A percentile compares a stretch with the other conserved stretches of the same genome.
Conservation (phyloP, 768 basidiomycete genomes). For the Mycena leptocephala region DNA sequence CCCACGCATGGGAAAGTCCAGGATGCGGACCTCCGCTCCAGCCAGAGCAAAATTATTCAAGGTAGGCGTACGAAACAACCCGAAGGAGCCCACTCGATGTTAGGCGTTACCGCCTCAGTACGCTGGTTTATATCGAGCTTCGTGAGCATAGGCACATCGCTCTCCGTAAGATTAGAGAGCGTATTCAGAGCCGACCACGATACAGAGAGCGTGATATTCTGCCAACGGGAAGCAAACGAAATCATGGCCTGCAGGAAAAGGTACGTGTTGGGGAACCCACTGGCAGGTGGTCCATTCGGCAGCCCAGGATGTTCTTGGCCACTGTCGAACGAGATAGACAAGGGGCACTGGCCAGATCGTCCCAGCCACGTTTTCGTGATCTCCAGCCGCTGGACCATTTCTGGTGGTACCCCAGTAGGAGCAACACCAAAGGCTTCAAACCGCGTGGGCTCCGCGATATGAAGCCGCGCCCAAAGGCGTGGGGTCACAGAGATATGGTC, state of each 20-base stretch:
- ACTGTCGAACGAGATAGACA: neutral
- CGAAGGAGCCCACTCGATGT: neutral
- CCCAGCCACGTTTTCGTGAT: neutral
- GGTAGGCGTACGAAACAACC: neutral
- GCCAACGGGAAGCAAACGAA: conserved; percentile 10
- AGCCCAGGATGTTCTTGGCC: neutral
- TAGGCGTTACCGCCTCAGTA: neutral
- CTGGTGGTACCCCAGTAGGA: neutral
- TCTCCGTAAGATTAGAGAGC: neutral
- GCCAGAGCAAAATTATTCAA: neutral
- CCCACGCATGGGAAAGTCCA: neutral
- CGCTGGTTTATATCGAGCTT: neutral
- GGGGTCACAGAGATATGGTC: conserved; percentile 41
- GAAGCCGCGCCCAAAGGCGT: conserved; percentile 40
- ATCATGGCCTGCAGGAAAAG: neutral
- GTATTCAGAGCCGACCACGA: neutral
- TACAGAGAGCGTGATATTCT: neutral
- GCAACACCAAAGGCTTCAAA: neutral
- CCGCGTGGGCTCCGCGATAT: conserved; percentile 14
- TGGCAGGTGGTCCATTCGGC: neutral
- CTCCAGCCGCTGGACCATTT: conserved; percentile 1
- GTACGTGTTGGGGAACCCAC: neutral
- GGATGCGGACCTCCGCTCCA: neutral
- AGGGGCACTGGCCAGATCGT: neutral
- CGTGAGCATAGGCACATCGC: neutral